Percentiles rank a stretch among this genome's conserved stretches.
phyloP scores from a whole-genome alignment of 768 basidiomycete species.

The Suillus tomentosus region DNA sequence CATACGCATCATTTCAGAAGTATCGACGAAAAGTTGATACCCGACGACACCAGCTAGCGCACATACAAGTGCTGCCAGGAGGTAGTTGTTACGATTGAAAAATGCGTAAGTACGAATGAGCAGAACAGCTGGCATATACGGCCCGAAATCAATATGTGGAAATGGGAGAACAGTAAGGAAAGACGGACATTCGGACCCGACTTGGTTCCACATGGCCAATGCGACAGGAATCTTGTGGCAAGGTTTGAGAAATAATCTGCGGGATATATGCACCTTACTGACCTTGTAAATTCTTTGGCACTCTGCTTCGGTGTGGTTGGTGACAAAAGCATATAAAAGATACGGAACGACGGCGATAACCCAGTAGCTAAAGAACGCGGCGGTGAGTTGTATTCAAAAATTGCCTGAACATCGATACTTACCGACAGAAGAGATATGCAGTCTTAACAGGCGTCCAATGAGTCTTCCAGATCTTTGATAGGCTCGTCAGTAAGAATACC shows the following conservation, averaged over 20 bases:
- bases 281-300: constrained; percentile 77
- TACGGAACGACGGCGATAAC: constrained; percentile 80
- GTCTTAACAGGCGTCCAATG: constrained; percentile 84
- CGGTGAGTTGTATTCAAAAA: constrained; percentile 6
- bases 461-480: constrained; percentile 72
- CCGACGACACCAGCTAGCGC: constrained; percentile 74
- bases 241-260: not conserved
- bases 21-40: constrained; percentile 81
- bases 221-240: constrained; percentile 68
- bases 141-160: constrained; percentile 13
- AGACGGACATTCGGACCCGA: constrained; percentile 70
- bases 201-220: constrained; percentile 87
- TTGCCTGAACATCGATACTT: constrained; percentile 33
- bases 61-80: constrained; percentile 63
- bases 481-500: not conserved
- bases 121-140: constrained; percentile 55
- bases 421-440: constrained; percentile 85
- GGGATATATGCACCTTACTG: constrained; percentile 7
- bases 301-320: constrained; percentile 61
- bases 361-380: constrained; percentile 61
- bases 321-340: constrained; percentile 73
- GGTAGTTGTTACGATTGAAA: constrained; percentile 74
- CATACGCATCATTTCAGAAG: constrained; percentile 76
- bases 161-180: not conserved
- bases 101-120: constrained; percentile 86